Evolutionary conservation across 306 rosid species (phyloP).

Genomic region (Crotalaria pallida): DNA sequence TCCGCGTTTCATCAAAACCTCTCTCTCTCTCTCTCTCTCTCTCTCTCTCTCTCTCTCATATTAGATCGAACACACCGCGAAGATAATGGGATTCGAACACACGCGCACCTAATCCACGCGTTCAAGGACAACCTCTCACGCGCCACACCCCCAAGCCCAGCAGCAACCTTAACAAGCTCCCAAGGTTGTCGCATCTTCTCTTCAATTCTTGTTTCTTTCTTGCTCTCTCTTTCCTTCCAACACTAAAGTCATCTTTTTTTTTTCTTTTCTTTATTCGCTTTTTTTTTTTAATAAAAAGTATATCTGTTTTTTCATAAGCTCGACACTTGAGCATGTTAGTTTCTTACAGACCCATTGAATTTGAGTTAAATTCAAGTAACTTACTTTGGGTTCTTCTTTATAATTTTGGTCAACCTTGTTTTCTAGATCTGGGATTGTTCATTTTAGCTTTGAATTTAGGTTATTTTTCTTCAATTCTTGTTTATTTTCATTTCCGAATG

Average conservation of each 20-base stretch:
- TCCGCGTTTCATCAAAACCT: background rate
- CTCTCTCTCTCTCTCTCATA: background rate
- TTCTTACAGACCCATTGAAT: background rate
- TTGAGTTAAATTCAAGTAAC: conserved; percentile 20
- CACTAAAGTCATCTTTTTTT: background rate
- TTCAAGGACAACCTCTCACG: background rate
- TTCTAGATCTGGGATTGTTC: conserved; percentile 31
- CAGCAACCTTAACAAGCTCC: conserved; percentile 15
- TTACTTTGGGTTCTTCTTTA: background rate
- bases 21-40: background rate
- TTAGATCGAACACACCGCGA: conserved; percentile 1
- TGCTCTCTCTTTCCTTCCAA: background rate
- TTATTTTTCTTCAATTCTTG: conserved; percentile 8
- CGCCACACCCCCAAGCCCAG: background rate
- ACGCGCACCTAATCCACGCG: background rate
- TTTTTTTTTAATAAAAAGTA: background rate
- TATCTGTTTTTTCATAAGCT: background rate
- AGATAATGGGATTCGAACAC: conserved; percentile 4
- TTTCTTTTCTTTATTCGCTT: background rate
- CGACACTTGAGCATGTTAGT: background rate
- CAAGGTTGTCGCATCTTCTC: conserved; percentile 5
- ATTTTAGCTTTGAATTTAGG: conserved; percentile 25
- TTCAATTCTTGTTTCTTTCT: background rate
- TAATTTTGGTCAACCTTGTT: conserved; percentile 23
- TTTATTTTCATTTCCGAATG: conserved; percentile 20